Evolutionary conservation across 2,329 filamentous ascomycete species (phyloP).

Genomic region (Lomentospora prolificans): DNA sequence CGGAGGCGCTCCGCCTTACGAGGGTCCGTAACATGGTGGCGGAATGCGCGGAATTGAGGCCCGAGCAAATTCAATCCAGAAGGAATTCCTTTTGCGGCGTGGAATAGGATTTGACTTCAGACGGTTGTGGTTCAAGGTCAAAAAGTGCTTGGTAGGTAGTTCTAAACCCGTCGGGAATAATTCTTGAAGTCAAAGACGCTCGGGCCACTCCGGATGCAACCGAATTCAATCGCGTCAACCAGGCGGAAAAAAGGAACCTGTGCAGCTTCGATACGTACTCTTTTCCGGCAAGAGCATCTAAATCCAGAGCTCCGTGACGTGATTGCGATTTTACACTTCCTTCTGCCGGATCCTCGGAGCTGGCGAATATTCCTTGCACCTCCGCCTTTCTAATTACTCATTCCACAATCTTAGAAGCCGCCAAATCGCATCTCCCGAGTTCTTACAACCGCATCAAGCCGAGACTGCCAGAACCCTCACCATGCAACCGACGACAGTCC

Average conservation of each 20-base stretch:
- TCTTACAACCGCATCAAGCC: too few species aligned
- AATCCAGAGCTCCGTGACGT: neutral
- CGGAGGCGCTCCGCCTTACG: conserved; percentile 17
- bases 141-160: neutral
- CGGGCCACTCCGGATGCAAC: neutral
- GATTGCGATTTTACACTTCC: neutral
- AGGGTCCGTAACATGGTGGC: conserved; percentile 25
- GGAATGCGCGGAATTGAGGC: too few species aligned
- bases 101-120: neutral
- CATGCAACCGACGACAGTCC: neutral
- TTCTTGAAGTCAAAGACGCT: neutral
- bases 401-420: too few species aligned
- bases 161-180: too few species aligned
- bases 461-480: too few species aligned
- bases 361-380: neutral
- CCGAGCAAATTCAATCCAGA: too few species aligned
- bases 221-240: neutral
- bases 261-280: neutral
- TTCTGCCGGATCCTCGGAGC: neutral
- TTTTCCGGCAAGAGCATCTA: neutral
- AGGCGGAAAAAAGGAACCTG: neutral
- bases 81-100: too few species aligned
- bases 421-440: too few species aligned
- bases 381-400: neutral
- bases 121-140: neutral